A percentile compares a stretch with the other conserved stretches of the same genome.
Conservation (phyloP, 805 yeast species). For the Saturnispora dispora region DNA sequence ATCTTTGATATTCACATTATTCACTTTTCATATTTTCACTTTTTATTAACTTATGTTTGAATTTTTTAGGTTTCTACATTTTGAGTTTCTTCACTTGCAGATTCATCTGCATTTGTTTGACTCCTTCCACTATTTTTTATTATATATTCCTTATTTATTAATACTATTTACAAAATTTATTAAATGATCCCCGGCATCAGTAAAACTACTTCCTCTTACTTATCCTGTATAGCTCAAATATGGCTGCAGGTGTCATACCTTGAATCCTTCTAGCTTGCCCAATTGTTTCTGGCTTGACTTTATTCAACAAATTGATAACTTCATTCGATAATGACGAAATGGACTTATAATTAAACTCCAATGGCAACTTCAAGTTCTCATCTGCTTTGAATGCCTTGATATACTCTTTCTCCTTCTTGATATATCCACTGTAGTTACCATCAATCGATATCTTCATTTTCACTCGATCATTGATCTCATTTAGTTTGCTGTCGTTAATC, state of each 20-base stretch:
- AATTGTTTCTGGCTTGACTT: conserved; percentile 75
- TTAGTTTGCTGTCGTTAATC: conserved; percentile 20
- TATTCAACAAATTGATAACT: conserved; percentile 57
- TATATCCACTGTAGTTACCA: conserved; percentile 74
- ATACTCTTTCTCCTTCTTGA: conserved; percentile 61
- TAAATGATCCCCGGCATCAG: not conserved
- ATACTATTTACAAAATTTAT: not conserved
- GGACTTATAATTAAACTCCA: conserved; percentile 48
- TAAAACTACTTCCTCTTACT: conserved; percentile 20
- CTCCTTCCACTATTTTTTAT: not conserved
- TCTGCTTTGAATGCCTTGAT: conserved; percentile 76
- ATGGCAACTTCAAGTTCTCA: conserved; percentile 67
- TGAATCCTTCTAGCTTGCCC: conserved; percentile 95
- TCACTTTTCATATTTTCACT: not conserved
- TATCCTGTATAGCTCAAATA: conserved; percentile 65
- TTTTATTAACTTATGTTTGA: not conserved
- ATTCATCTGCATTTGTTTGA: not conserved
- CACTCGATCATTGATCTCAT: conserved; percentile 35
- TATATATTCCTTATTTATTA: not conserved
- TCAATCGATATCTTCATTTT: conserved; percentile 61
- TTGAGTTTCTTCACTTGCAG: no score
- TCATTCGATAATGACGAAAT: conserved; percentile 67
- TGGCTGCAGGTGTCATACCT: conserved; percentile 91
- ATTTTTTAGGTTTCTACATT: not conserved
- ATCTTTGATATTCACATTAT: no score